Percentiles rank a stretch among this genome's conserved stretches.
Evolutionary conservation across 768 basidiomycete species (phyloP).

Genomic region (Tephrocybe sp.): DNA sequence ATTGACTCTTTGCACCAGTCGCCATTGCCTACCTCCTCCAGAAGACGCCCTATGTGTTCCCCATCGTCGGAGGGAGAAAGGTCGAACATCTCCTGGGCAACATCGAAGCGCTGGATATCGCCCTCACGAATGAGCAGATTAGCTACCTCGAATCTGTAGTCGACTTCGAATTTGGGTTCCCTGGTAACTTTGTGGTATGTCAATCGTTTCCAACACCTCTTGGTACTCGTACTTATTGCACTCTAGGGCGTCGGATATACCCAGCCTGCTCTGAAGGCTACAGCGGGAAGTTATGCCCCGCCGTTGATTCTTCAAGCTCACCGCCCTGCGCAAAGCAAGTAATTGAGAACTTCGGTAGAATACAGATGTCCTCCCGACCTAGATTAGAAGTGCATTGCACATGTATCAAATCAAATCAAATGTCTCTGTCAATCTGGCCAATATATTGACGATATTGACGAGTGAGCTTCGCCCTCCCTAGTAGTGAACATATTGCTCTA

Average conservation of each 20-base stretch:
- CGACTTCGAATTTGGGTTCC: constrained; percentile 46
- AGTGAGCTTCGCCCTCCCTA: too few relatives aligned
- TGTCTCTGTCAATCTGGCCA: too few relatives aligned
- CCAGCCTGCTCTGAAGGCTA: not conserved
- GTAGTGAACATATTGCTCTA: too few relatives aligned
- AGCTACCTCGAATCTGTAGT: constrained; percentile 36
- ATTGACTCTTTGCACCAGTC: constrained; percentile 23
- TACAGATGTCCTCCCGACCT: too few relatives aligned
- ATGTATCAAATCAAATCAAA: too few relatives aligned
- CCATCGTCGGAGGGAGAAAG: constrained; percentile 47
- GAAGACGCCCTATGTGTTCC: constrained; percentile 52
- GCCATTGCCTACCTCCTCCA: constrained; percentile 54
- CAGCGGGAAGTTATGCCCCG: not conserved
- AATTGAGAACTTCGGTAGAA: too few relatives aligned
- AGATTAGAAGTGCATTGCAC: too few relatives aligned
- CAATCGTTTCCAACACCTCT: not conserved
- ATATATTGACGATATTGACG: too few relatives aligned
- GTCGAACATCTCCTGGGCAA: constrained; percentile 50
- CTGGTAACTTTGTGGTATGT: constrained; percentile 27
- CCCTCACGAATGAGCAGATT: constrained; percentile 41
- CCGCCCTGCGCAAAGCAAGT: not conserved
- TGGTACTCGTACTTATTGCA: not conserved
- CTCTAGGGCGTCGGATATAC: not conserved
- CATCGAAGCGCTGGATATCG: constrained; percentile 44
- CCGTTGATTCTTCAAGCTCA: not conserved